Evolutionary conservation across 768 basidiomycete genomes (phyloP), one percentile per base, ranked within the genome.

Genomic region (Phanerochaete sordida): DNA sequence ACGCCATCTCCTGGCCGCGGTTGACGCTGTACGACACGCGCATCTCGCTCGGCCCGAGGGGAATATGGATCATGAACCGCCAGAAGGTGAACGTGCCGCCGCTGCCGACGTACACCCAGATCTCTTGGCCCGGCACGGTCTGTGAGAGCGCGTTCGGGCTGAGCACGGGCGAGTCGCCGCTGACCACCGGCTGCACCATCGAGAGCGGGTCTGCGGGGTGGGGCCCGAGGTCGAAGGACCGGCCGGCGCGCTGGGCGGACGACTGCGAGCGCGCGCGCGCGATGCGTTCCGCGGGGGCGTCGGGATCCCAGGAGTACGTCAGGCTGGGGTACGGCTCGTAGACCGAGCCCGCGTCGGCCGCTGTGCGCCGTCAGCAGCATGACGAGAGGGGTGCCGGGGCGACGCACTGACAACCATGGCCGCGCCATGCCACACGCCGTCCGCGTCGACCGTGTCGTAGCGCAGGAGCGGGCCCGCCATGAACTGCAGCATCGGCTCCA

Each of bases 401-500:
- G 52, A 89, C 88, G 74, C 64, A 90, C 88, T 93, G 64, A 98
- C 93, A 58, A 98, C 81, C 73, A 99, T 75, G 12, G 86, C 92
- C 13, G 90, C 91, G 7, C 95, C 96, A 62, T 87, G 82, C 93
- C 94, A 99, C 35, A 94, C 76, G 19, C 86, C 84, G 24, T 83
- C 76, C 61, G 85, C 77, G 64, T 91, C 87, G 26, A 91, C 83
- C 0, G 94, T 98, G 69, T 98, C 95, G 68, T 93, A 98, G 44
- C 90, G 86, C 62, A 98, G 74, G 19, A 98, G 76, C 23, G 94
- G 94, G 0, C 95, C 94, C 58, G 90, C 92, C 93, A 96, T 95
- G 67, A 95, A 83, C 79, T 90, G 88, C 27, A 97, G 79, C 72
- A 90, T 83, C 9, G 94, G 94, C 23, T 86, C 74, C 90, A 91